Base-by-base conservation (phyloP, 1,284 basidiomycete species). In the Termitomyces sp. region DNA sequence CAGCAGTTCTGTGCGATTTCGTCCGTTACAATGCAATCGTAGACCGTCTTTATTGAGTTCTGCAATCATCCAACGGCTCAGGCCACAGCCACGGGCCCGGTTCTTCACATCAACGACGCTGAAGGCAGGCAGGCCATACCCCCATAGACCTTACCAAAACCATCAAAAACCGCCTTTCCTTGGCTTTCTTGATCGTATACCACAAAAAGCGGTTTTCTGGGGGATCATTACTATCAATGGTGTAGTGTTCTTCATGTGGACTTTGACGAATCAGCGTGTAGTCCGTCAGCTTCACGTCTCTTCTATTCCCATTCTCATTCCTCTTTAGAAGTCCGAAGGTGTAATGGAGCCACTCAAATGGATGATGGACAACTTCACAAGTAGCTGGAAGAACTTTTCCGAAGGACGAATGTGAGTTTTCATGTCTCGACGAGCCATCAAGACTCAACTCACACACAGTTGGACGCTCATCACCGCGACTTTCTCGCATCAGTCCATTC, bases 401-500 rank as follows among this genome's bases (percentile, higher is more conserved):
- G 70, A 77, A 5, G 92, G 92, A 5, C 77, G 92, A 68, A 67
- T 89, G 89, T 91, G 58, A 52, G 84, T 67, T 44, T 50, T 58
- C 39, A 31, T 15, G 30, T 15, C 52, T 30, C 41, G 42, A 44
- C 21, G 33, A 46, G n/a, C 43, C 47, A 52, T 31, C 53, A 42
- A 38, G 39, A 52, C 26, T 43, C 17, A 36, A 15, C 5, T 38
- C 40, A 54, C 44, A 61, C 4, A 53, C 41, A 93, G 91, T 68
- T 94, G 92, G 89, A 93, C 91, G 0, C 70, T 90, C 28, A 58
- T 94, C 19, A 92, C 91, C 0, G 72, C 79, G 26, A 79, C 76
- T 56, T 93, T 94, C 74, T 93, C 86, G 2, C 92, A 94, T 64
- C 70, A 76, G 58, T 73, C 76, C 24, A 56, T 77, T 9, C 61